Percentiles rank a stretch among this genome's conserved stretches.
Conservation (phyloP, 306 rosid species). For the Clitoria ternatea region DNA sequence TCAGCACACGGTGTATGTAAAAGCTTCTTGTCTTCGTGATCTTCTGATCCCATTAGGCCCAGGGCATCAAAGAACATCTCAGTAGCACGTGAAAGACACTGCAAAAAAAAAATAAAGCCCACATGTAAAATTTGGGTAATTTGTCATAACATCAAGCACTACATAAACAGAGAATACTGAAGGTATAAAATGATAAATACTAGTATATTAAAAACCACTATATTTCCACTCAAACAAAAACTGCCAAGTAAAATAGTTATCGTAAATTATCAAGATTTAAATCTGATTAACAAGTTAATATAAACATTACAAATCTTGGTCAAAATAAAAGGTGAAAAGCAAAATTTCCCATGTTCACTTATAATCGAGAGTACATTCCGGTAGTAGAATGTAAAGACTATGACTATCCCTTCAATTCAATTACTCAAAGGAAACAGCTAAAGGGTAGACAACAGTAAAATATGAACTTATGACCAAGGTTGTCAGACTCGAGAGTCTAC, state of each 20-base stretch:
- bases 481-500: too few relatives aligned
- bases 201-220: neutral
- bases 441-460: neutral
- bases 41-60: constrained; percentile 44
- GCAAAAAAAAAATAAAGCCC: constrained; percentile 23
- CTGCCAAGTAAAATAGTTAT: neutral
- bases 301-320: neutral
- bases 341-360: neutral
- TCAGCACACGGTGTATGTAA: constrained; percentile 41
- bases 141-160: neutral
- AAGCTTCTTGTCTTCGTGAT: constrained; percentile 41
- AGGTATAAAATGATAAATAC: neutral
- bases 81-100: constrained; percentile 72
- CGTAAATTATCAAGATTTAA: neutral
- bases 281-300: neutral
- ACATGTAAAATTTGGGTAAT: constrained; percentile 1
- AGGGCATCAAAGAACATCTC: constrained; percentile 67
- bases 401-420: neutral
- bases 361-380: neutral
- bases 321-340: neutral
- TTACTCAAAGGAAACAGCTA: neutral
- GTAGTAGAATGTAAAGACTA: neutral
- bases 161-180: neutral
- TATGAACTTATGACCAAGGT: too few relatives aligned
- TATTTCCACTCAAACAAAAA: too few relatives aligned